Percentiles rank a stretch among this genome's conserved stretches.
Conservation (phyloP, 768 basidiomycete genomes). For the Boletus rubescentipes region DNA sequence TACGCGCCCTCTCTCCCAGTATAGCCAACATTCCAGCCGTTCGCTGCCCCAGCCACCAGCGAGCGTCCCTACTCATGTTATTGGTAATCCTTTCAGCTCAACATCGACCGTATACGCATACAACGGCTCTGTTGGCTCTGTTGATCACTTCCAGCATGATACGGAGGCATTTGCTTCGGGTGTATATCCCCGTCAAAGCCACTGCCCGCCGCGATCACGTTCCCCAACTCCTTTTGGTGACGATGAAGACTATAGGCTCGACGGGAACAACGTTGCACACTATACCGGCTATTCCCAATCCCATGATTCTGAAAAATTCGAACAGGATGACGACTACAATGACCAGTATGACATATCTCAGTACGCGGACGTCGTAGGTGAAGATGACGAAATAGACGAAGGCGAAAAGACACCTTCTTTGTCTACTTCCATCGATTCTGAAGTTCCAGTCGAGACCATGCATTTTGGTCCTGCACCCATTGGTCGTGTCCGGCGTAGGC, state of each 20-base stretch:
- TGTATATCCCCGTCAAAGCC: constrained; percentile 47
- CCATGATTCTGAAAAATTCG: constrained; percentile 25
- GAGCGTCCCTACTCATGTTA: constrained; percentile 11
- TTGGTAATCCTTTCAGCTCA: constrained; percentile 27
- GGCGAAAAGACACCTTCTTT: constrained; percentile 27
- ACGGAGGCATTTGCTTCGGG: constrained; percentile 71
- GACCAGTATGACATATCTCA: constrained; percentile 34
- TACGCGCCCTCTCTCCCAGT: constrained; percentile 32
- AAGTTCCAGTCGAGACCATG: constrained; percentile 60
- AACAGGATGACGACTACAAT: constrained; percentile 8
- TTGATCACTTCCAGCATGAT: constrained; percentile 65
- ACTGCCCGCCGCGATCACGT: constrained; percentile 59
- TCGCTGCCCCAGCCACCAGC: constrained; percentile 26
- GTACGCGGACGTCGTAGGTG: constrained; percentile 26
- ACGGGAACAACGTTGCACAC: constrained; percentile 55
- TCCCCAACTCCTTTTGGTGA: constrained; percentile 76
- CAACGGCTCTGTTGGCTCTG: constrained; percentile 27
- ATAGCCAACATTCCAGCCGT: constrained; percentile 35
- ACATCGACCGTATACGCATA: constrained; percentile 15
- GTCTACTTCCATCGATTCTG: constrained; percentile 39
- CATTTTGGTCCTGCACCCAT: constrained; percentile 89
- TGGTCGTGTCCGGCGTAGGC: constrained; percentile 73
- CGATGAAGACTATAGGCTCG: constrained; percentile 67
- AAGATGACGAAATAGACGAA: constrained; percentile 19
- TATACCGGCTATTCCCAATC: constrained; percentile 44